Evolutionary conservation across 805 yeast species (phyloP).

Genomic region (Kuraishia piskuri): DNA sequence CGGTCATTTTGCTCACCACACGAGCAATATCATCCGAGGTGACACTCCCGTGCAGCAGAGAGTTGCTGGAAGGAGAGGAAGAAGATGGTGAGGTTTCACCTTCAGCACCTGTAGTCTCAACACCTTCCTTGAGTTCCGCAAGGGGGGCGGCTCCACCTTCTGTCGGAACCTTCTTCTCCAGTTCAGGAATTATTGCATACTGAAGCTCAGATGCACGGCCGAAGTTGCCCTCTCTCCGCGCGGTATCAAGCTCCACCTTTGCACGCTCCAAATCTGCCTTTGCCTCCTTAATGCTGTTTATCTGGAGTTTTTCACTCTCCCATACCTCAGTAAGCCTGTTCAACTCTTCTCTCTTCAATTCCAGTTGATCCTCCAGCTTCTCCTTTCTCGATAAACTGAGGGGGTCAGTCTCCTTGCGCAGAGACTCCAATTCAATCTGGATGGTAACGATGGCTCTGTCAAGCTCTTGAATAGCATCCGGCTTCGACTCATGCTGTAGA

Average conservation of each 20-base stretch:
- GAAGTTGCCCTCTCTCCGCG: slow-evolving; percentile 79
- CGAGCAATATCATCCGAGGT: slow-evolving; percentile 90
- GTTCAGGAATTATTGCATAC: slow-evolving; percentile 76
- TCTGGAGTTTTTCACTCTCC: slow-evolving; percentile 73
- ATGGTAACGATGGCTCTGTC: slow-evolving; percentile 90
- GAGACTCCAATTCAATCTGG: slow-evolving; percentile 88
- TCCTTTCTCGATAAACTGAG: slow-evolving; percentile 70
- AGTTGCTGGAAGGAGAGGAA: slow-evolving; percentile 13
- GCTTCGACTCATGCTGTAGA: slow-evolving; percentile 93
- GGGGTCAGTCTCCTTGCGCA: slow-evolving; percentile 87
- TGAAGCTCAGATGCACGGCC: slow-evolving; percentile 85
- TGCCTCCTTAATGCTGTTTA: slow-evolving; percentile 70
- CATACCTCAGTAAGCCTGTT: slow-evolving; percentile 70
- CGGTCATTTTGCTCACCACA: slow-evolving; percentile 91
- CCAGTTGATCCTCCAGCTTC: slow-evolving; percentile 63
- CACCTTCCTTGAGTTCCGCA: slow-evolving; percentile 12
- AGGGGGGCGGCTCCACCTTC: slow-evolving; percentile 27
- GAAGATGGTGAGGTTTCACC: too few relatives aligned
- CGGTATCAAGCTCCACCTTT: slow-evolving; percentile 70
- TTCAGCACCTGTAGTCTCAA: slow-evolving; percentile 24
- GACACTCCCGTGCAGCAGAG: slow-evolving; percentile 79
- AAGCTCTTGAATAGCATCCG: slow-evolving; percentile 84
- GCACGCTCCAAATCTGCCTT: slow-evolving; percentile 82
- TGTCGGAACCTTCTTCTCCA: slow-evolving; percentile 54
- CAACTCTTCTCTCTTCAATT: slow-evolving; percentile 54